phyloP scores from a whole-genome alignment of 2,329 filamentous ascomycete genomes.

The Taxawa tesnikishii region DNA sequence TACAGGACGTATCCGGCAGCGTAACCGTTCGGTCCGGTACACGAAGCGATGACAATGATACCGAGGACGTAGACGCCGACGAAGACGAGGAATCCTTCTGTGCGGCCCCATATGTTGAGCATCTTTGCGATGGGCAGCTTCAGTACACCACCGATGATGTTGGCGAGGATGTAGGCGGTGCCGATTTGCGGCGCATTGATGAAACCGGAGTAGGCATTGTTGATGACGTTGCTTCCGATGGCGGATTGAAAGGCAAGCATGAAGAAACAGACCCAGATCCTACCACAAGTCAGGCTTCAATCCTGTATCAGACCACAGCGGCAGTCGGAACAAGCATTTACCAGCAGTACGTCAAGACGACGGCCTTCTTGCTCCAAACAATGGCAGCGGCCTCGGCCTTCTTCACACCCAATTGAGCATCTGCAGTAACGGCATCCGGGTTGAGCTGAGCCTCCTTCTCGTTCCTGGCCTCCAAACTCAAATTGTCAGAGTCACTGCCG shows the following conservation, averaged over 20 bases:
- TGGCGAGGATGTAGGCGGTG: slow-evolving; percentile 7
- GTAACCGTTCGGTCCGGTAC: slow-evolving; percentile 9
- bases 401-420: slow-evolving; percentile 16
- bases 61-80: slow-evolving; percentile 10
- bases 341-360: slow-evolving; percentile 16
- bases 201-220: slow-evolving; percentile 19
- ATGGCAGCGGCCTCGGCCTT: slow-evolving; percentile 19
- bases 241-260: slow-evolving; percentile 22
- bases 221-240: slow-evolving; percentile 16
- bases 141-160: slow-evolving; percentile 12
- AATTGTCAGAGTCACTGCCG: slow-evolving; percentile 10
- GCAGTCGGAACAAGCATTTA: slow-evolving; percentile 3
- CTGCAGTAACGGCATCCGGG: slow-evolving; percentile 15
- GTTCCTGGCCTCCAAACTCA: slow-evolving; percentile 18
- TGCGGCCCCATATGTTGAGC: slow-evolving; percentile 10
- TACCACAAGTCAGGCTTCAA: slow-evolving; percentile 8
- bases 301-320: not conserved
- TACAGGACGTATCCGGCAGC: slow-evolving; percentile 12
- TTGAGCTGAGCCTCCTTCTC: slow-evolving; percentile 17
- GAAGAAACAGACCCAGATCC: slow-evolving; percentile 25
- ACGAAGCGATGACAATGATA: slow-evolving; percentile 11
- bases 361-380: slow-evolving; percentile 16
- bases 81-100: slow-evolving; percentile 10
- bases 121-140: slow-evolving; percentile 10
- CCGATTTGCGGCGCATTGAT: slow-evolving; percentile 12